phyloP scores from a whole-genome alignment of 2,329 filamentous ascomycete species.

The Pseudogymnoascus pannorum region DNA sequence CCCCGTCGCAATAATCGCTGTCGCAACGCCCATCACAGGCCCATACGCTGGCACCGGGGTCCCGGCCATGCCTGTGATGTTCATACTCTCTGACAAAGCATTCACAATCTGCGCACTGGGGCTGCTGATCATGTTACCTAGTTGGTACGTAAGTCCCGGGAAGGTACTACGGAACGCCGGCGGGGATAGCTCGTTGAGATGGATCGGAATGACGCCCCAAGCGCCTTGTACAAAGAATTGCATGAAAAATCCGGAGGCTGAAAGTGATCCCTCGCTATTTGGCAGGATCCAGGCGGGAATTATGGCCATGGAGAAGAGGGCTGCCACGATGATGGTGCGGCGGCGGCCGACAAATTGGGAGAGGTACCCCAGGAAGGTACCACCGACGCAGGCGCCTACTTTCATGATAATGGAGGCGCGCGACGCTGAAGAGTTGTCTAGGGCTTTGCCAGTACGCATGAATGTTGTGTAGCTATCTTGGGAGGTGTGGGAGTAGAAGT shows the following conservation, averaged over 20 bases:
- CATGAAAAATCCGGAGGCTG: slow-evolving; percentile 75
- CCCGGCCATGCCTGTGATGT: slow-evolving; percentile 47
- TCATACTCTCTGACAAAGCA: slow-evolving; percentile 57
- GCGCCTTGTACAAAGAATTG: slow-evolving; percentile 71
- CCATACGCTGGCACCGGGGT: slow-evolving; percentile 61
- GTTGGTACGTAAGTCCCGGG: slow-evolving; percentile 61
- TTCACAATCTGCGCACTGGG: slow-evolving; percentile 71
- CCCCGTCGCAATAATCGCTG: slow-evolving; percentile 65
- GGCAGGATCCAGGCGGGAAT: slow-evolving; percentile 77
- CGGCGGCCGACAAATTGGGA: slow-evolving; percentile 62
- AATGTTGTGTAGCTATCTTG: slow-evolving; percentile 79
- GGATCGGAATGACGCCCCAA: slow-evolving; percentile 61
- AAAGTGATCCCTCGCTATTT: slow-evolving; percentile 51
- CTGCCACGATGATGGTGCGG: slow-evolving; percentile 57
- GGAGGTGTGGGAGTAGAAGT: slow-evolving; percentile 69
- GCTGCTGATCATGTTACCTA: slow-evolving; percentile 66
- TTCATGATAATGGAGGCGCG: slow-evolving; percentile 80
- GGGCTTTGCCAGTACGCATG: slow-evolving; percentile 65
- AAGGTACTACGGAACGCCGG: slow-evolving; percentile 60
- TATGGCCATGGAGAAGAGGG: slow-evolving; percentile 56
- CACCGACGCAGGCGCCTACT: slow-evolving; percentile 61
- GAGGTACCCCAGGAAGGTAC: slow-evolving; percentile 56
- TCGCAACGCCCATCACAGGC: slow-evolving; percentile 67
- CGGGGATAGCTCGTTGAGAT: slow-evolving; percentile 63
- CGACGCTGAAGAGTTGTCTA: slow-evolving; percentile 55